Evolutionary conservation across 441 rosid genomes (phyloP).

Genomic region (Gossypium schwendimanii): DNA sequence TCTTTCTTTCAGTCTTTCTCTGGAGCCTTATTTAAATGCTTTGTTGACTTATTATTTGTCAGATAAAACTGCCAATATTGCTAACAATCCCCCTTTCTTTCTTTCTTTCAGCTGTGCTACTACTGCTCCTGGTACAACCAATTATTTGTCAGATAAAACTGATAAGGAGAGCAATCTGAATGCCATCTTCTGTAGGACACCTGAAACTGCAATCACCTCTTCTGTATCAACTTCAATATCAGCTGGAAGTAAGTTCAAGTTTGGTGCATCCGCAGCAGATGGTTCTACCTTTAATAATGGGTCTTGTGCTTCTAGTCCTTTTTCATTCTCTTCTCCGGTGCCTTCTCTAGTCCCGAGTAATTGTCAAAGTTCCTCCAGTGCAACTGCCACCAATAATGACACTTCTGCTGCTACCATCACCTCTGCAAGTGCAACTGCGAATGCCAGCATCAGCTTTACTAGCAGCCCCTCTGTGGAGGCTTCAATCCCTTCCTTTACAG

Average conservation of each 20-base stretch:
- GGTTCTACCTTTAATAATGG: slow-evolving; percentile 38
- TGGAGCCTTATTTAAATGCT: neutral
- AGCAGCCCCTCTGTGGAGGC: slow-evolving; percentile 14
- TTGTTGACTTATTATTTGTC: neutral
- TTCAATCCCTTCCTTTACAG: slow-evolving; percentile 18
- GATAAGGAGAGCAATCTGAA: slow-evolving; percentile 26
- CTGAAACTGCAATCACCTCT: slow-evolving; percentile 28
- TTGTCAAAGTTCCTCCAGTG: slow-evolving; percentile 26
- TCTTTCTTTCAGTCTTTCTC: neutral
- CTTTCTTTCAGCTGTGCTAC: slow-evolving; percentile 31
- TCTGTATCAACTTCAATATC: slow-evolving; percentile 28
- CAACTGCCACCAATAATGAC: neutral
- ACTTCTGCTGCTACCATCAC: slow-evolving; percentile 18
- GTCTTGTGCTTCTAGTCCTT: slow-evolving; percentile 30
- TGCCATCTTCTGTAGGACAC: slow-evolving; percentile 16
- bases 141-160: slow-evolving; percentile 38
- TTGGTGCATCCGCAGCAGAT: slow-evolving; percentile 23
- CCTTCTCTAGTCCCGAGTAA: slow-evolving; percentile 24
- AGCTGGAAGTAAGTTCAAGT: slow-evolving; percentile 35
- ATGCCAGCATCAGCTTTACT: slow-evolving; percentile 13
- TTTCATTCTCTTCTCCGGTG: slow-evolving; percentile 22
- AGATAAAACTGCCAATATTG: too few species aligned
- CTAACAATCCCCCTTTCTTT: too few species aligned
- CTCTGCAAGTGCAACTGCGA: slow-evolving; percentile 16
- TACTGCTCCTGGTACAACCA: slow-evolving; percentile 29